A percentile compares a stretch with the other conserved stretches of the same genome.
These are phyloP conservation scores for Geosmithia putterillii DNA, from an alignment of 2,329 filamentous ascomycete genomes.

Conservation along the genomic window DNA sequence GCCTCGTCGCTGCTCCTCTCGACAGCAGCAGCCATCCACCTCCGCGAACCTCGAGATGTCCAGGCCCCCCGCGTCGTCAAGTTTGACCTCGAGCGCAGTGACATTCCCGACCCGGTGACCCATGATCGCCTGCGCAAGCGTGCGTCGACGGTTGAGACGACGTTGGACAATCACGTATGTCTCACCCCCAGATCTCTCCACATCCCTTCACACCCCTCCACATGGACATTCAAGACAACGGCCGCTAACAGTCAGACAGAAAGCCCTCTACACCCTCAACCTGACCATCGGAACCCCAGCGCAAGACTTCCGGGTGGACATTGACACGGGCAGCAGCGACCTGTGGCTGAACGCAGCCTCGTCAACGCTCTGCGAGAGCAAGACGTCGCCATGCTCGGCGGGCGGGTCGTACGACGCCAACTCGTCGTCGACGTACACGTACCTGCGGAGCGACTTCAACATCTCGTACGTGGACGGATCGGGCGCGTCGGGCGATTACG, in stretches of 20 bases:
- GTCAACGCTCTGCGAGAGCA: conserved; percentile 45
- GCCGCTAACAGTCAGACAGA: conserved; percentile 20
- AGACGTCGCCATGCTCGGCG: conserved; percentile 37
- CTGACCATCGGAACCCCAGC: conserved; percentile 49
- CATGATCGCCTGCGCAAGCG: conserved; percentile 28
- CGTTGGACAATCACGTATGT: conserved; percentile 43
- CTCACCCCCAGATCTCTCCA: background rate
- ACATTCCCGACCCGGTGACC: conserved; percentile 25
- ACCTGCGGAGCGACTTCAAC: conserved; percentile 67
- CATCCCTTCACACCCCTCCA: background rate
- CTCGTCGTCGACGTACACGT: conserved; percentile 63
- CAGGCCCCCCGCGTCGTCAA: conserved; percentile 31
- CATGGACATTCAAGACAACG: background rate
- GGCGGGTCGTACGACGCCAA: conserved; percentile 60
- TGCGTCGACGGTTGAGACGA: conserved; percentile 27
- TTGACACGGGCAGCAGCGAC: conserved; percentile 60
- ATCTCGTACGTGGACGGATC: conserved; percentile 81
- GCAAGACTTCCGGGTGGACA: conserved; percentile 42
- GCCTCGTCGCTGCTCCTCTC: background rate
- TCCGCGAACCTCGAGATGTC: conserved; percentile 16
- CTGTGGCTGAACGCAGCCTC: conserved; percentile 56
- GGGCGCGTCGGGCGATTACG: conserved; percentile 67
- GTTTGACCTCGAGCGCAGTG: conserved; percentile 25
- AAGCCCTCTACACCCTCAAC: conserved; percentile 55
- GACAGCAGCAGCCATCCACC: conserved; percentile 11